A percentile compares a stretch with the other conserved stretches of the same genome.
Conservation (phyloP, 176 grass and related monocot genomes). For the Cenchrus purpureus region DNA sequence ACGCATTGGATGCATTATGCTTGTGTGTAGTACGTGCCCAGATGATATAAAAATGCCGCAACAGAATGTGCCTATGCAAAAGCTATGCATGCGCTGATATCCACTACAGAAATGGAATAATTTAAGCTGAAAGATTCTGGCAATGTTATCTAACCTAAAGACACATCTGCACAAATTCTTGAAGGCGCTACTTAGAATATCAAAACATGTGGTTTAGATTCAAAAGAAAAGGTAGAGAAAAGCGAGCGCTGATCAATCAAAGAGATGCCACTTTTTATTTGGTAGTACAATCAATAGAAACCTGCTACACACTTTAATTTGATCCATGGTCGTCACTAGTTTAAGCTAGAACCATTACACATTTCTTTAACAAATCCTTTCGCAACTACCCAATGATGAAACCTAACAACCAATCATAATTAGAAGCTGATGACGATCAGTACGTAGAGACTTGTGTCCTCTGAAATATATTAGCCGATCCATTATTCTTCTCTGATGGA, state of each 20-base stretch:
- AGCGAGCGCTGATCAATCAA: conserved; percentile 30
- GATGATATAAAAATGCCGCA: conserved; percentile 23
- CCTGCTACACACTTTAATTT: conserved; percentile 68
- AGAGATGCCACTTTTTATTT: conserved; percentile 50
- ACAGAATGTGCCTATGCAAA: conserved; percentile 39
- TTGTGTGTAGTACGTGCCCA: not conserved
- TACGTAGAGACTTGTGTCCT: conserved; percentile 24
- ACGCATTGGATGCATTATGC: not conserved
- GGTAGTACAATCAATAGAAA: conserved; percentile 54
- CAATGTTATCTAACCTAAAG: conserved; percentile 44
- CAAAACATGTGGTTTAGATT: conserved; percentile 41
- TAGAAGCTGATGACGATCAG: conserved; percentile 26
- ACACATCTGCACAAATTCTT: conserved; percentile 43
- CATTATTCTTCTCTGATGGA: conserved; percentile 55
- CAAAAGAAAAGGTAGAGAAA: conserved; percentile 46
- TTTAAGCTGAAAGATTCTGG: conserved; percentile 31
- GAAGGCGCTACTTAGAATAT: conserved; percentile 37
- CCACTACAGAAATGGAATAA: conserved; percentile 42
- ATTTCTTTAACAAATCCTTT: conserved; percentile 45
- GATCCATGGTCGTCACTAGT: conserved; percentile 40
- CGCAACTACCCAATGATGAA: conserved; percentile 52
- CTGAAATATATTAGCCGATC: conserved; percentile 28
- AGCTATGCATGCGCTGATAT: conserved; percentile 33
- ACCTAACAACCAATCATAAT: conserved; percentile 65
- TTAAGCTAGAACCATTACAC: conserved; percentile 42